Conservation (phyloP, 2,329 filamentous ascomycete genomes). For the Polytolypa hystricis region DNA sequence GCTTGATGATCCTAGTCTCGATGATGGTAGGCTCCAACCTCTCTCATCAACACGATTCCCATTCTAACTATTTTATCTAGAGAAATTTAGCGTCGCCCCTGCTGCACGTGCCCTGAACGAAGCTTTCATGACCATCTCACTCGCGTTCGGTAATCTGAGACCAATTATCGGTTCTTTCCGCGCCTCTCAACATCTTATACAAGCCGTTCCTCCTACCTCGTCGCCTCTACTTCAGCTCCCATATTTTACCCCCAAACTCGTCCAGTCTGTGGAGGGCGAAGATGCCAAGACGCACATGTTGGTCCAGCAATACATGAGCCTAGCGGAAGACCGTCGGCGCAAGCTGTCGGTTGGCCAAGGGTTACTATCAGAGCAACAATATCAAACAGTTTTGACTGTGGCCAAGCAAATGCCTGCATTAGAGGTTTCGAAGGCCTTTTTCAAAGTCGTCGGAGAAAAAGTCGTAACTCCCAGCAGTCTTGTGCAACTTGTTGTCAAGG, state of each 20-base stretch:
- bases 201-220: slow-evolving; percentile 71
- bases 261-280: slow-evolving; percentile 42
- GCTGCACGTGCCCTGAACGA: slow-evolving; percentile 77
- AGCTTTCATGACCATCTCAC: slow-evolving; percentile 73
- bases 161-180: slow-evolving; percentile 75
- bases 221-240: slow-evolving; percentile 89
- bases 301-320: slow-evolving; percentile 79
- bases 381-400: slow-evolving; percentile 61
- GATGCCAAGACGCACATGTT: slow-evolving; percentile 60
- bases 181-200: slow-evolving; percentile 75
- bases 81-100: slow-evolving; percentile 83
- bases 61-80: slow-evolving; percentile 22
- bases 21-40: slow-evolving; percentile 43
- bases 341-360: slow-evolving; percentile 56
- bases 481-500: slow-evolving; percentile 90
- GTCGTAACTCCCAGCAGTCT: slow-evolving; percentile 85
- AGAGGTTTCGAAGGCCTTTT: slow-evolving; percentile 83
- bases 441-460: slow-evolving; percentile 94
- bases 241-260: slow-evolving; percentile 58
- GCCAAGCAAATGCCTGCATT: slow-evolving; percentile 76
- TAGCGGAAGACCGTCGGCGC: slow-evolving; percentile 64
- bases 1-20: slow-evolving; percentile 63
- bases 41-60: background rate
- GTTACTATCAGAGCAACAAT: slow-evolving; percentile 65
- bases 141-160: slow-evolving; percentile 73